Evolutionary conservation across 2,329 filamentous ascomycete genomes (phyloP).

Genomic region (Penicillium rolfsii): DNA sequence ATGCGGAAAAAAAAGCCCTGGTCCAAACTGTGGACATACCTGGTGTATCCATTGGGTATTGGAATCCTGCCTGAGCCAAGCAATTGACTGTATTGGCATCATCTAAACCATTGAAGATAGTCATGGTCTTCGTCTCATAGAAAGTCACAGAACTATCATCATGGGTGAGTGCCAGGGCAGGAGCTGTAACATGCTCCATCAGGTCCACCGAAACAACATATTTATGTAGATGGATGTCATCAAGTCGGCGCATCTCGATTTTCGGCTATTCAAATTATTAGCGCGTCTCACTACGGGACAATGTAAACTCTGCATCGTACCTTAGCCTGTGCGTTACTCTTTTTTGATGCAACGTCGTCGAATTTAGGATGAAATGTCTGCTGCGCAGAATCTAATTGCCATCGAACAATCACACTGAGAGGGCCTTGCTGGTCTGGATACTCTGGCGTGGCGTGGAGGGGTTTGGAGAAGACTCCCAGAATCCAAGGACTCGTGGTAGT

Average conservation of each 20-base stretch:
- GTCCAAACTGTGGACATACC: constrained; percentile 52
- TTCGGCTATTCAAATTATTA: constrained; percentile 43
- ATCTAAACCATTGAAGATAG: constrained; percentile 65
- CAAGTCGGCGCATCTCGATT: constrained; percentile 63
- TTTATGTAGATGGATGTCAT: constrained; percentile 71
- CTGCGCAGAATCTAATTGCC: constrained; percentile 72
- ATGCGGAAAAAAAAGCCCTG: not conserved
- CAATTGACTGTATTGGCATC: constrained; percentile 69
- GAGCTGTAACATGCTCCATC: constrained; percentile 69
- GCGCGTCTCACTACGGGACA: not conserved
- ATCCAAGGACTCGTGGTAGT: constrained; percentile 64
- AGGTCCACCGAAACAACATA: constrained; percentile 69
- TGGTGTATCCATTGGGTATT: constrained; percentile 66
- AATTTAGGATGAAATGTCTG: constrained; percentile 74
- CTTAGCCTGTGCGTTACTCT: constrained; percentile 55
- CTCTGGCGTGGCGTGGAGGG: constrained; percentile 54
- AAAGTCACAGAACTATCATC: constrained; percentile 83
- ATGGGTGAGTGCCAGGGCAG: constrained; percentile 71
- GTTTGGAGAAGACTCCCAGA: constrained; percentile 71
- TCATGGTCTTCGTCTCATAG: constrained; percentile 74
- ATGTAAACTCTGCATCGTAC: constrained; percentile 25
- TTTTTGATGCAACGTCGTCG: constrained; percentile 71
- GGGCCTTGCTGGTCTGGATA: constrained; percentile 65
- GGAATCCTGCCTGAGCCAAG: constrained; percentile 77
- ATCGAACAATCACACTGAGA: constrained; percentile 77